Base-by-base conservation (phyloP, 2,329 filamentous ascomycete species). In the Fusarium sp. region DNA sequence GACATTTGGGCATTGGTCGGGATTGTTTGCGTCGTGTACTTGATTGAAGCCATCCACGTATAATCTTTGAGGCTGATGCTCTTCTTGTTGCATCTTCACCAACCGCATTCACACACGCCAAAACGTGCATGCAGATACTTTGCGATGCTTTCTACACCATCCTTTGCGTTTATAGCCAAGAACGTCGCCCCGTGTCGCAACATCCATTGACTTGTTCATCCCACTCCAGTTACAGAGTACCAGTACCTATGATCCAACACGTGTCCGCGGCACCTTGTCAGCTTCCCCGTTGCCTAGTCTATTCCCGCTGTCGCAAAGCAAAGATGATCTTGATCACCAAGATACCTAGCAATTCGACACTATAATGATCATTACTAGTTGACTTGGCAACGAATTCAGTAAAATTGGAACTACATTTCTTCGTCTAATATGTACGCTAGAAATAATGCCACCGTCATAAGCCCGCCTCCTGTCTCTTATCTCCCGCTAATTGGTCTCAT, bases 1-100 rank as follows among this genome's bases (percentile, higher is more conserved):
- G 71, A 74, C 71, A 71, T 38, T 69, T 38, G 38, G 72, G 60
- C 56, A 56, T 59, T 56, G 29, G 38, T 36, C 22, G 7, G 40
- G 42, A 47, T 27, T 47, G 42, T 47, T 47, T 52, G 47, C 27
- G 18, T 52, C 47, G 47, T 52, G 47, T 52, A 29, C 47, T 14
- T 20, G 27, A 29, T 52, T 52, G 47, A 52, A 52, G 47, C 16
- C 47, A 52, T 52, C 47, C 47, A 52, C 47, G 47, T 52, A 52
- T n/a, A 29, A 14, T n/a, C 18, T 31, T 52, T 8, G 47, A n/a
- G 47, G 47, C 18, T 31, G 45, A 52, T 52, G 10, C 25, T 29
- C 18, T 52, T 52, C 2, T 29, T 52, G 3, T n/a, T n/a, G 27
- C 47, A 29, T 29, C 16, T 52, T 52, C 45, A 52, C 47, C 47